Base-by-base conservation (phyloP, 768 basidiomycete species). In the Boletus pseudo-olivaceus region DNA sequence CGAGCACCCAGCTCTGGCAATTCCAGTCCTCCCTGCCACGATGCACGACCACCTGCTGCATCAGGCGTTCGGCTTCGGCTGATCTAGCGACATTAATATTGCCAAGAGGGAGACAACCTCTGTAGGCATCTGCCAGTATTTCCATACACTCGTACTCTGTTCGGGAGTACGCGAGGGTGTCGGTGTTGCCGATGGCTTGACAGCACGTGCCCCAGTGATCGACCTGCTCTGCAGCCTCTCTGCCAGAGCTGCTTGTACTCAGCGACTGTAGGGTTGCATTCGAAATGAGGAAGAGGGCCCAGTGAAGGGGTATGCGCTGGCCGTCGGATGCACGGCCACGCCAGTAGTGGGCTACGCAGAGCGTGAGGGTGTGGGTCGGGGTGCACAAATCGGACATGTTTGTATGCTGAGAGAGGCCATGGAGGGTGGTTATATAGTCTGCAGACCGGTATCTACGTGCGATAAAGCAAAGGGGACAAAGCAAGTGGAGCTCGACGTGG, bases 171-270 rank as follows among this genome's bases (percentile, higher is more conserved):
- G 61, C 29, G 51, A 71, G 49, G 20, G 65, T 67, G 49, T 69
- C 67, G 60, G 51, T 61, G 53, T 69, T 68, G 34, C 69, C 64
- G 52, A 61, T 62, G 49, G 59, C 62, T 33, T 69, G 67, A 46
- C 67, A 54, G 40, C 68, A 70, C n/a, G 60, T 66, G 45, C 67
- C 67, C 60, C 64, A 69, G 56, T 69, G 67, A 49, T 68, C 69
- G 45, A 62, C 56, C 41, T 55, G 55, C 43, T 60, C 67, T 7
- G 67, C 50, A 5, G 47, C 55, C 9, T 63, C 62, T 44, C 54
- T 65, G 20, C 68, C 61, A 5, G 59, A 44, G 45, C 58, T 67
- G 47, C 60, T 68, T 10, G 32, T 32, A 1, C 32, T 39, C 49
- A 70, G 53, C 1, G 68, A 70, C 27, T 58, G 42, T 4, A 10